Percentiles rank a stretch among this genome's conserved stretches.
These are phyloP conservation scores for Leptodontidium sp. DNA, from an alignment of 2,329 filamentous ascomycete species.

Conservation along the genomic window DNA sequence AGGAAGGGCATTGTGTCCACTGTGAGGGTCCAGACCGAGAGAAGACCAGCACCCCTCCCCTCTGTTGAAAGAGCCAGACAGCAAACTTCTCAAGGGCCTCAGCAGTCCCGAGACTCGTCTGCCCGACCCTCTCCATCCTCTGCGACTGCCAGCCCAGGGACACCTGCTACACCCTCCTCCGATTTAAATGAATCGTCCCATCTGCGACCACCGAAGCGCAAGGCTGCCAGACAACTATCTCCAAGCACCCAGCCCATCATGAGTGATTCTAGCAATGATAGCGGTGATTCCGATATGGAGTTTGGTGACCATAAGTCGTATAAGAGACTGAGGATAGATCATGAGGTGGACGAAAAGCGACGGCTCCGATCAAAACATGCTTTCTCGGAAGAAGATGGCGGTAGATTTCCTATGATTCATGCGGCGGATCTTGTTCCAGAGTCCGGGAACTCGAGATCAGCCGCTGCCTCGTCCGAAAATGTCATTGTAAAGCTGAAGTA, in stretches of 20 bases:
- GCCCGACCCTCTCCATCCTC: constrained; percentile 15
- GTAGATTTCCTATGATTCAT: constrained; percentile 58
- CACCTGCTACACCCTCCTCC: constrained; percentile 29
- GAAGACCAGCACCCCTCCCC: constrained; percentile 18
- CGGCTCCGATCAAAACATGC: constrained; percentile 39
- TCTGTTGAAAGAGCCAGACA: constrained; percentile 18
- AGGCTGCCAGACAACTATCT: constrained; percentile 32
- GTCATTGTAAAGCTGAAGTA: constrained; percentile 80
- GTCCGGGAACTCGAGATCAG: constrained; percentile 58
- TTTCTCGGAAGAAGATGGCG: constrained; percentile 39
- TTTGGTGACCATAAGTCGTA: constrained; percentile 18
- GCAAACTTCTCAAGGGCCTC: not conserved
- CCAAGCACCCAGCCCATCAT: constrained; percentile 33
- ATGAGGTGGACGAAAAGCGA: constrained; percentile 39
- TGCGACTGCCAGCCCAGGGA: constrained; percentile 16
- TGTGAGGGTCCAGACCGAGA: constrained; percentile 10
- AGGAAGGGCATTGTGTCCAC: constrained; percentile 14
- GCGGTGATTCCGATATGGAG: constrained; percentile 21
- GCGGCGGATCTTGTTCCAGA: constrained; percentile 58
- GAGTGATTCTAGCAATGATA: constrained; percentile 33
- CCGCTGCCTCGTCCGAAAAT: constrained; percentile 56
- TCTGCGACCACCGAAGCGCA: constrained; percentile 34
- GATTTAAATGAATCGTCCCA: constrained; percentile 23
- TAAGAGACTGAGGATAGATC: constrained; percentile 38
- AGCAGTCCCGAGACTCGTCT: constrained; percentile 9